Base-by-base conservation (phyloP, 805 yeast species). In the Starmerella kuoi region DNA sequence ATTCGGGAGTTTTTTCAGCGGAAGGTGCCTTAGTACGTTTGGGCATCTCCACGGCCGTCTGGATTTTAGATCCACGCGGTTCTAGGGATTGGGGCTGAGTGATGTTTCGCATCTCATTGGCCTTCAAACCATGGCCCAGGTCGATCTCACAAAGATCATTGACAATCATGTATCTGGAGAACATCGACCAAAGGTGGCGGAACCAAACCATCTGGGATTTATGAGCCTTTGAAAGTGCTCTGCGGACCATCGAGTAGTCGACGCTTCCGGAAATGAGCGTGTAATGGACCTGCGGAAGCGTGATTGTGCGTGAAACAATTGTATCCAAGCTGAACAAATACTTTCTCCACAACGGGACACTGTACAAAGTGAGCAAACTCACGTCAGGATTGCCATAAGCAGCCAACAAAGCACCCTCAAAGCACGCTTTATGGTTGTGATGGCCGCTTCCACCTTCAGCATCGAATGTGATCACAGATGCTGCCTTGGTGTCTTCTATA, bases 171-270 rank as follows among this genome's bases (percentile, higher is more conserved):
- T 85, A 88, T 47, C 87, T 68, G 46, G 94, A 79, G 41, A 77
- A 61, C 5, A 73, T 45, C 56, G 91, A 66, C 95, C 96, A 91
- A 1, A 85, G 78, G 65, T 81, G 82, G 51, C 98, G 69, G 60
- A 79, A 91, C 96, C 96, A 88, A 7, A 80, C 87, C 82, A 91
- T 82, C 60, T 91, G 98, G 2, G 94, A 76, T 48, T 68, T 68
- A 61, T 91, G 97, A 2, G 81, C 94, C 49, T 69, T 68, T 2
- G 77, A 63, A 95, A 88, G 85, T 3, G 94, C 81, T 0, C 79
- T 70, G 41, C 77, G 66, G 4, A 70, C 55, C 12, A 17, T 64
- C 59, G 50, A 62, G 38, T 49, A 53, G 41, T 49, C 52, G 35
- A 34, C 28, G 43, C 42, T 47, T 22, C 46, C 31, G 6, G 53